These are phyloP conservation scores for Lumnitzera racemosa DNA, from an alignment of 345 rosid species.

Conservation along the genomic window DNA sequence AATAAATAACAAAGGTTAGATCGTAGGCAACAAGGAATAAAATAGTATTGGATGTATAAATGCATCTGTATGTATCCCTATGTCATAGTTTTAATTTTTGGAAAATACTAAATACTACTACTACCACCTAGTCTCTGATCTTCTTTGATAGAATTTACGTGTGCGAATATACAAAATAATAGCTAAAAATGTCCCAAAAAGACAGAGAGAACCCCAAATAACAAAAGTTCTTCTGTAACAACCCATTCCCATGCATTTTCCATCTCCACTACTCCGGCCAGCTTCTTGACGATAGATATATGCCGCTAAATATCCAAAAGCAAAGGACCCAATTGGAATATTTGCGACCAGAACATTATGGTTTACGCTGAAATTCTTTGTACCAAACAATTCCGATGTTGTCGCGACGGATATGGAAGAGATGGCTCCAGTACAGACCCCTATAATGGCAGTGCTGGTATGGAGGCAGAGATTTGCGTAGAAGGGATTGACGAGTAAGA, in stretches of 20 bases:
- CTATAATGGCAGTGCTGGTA: constrained; percentile 60
- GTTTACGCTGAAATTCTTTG: constrained; percentile 63
- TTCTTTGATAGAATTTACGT: constrained; percentile 30
- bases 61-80: too few relatives aligned
- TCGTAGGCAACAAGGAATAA: too few relatives aligned
- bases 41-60: too few relatives aligned
- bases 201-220: constrained; percentile 61
- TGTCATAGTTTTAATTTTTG: too few relatives aligned
- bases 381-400: constrained; percentile 76
- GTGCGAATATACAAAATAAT: constrained; percentile 41
- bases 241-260: constrained; percentile 54
- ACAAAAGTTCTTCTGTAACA: constrained; percentile 64
- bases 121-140: too few relatives aligned
- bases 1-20: too few relatives aligned
- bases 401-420: constrained; percentile 58
- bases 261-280: constrained; percentile 10
- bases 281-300: constrained; percentile 35
- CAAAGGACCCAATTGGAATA: constrained; percentile 77
- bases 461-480: constrained; percentile 25
- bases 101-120: too few relatives aligned
- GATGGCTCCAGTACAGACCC: constrained; percentile 70
- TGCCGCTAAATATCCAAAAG: constrained; percentile 70
- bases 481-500: constrained; percentile 40
- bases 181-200: constrained; percentile 47
- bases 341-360: constrained; percentile 71